Evolutionary conservation across 257 asterid genomes (phyloP).

Genomic region (Gynochthodes officinalis): DNA sequence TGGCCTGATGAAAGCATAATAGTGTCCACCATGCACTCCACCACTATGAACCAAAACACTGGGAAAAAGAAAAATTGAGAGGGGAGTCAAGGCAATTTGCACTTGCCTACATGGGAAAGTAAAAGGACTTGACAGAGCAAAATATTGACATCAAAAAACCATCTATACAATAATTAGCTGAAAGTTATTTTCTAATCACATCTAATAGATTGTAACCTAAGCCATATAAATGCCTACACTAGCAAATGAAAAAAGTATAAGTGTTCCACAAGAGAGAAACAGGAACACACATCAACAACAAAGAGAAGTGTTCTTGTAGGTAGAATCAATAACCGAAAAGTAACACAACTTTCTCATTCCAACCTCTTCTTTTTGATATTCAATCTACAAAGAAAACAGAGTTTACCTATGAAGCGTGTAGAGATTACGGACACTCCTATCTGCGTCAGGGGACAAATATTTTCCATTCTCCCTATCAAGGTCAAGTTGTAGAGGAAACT

Average conservation of each 20-base stretch:
- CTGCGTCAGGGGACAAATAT: slow-evolving; percentile 92
- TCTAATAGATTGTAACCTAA: neutral
- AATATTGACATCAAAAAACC: neutral
- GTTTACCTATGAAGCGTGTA: slow-evolving; percentile 88
- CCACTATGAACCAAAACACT: slow-evolving; percentile 99
- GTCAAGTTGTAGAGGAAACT: slow-evolving; percentile 94
- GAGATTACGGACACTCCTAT: slow-evolving; percentile 86
- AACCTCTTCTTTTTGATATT: neutral
- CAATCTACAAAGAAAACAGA: slow-evolving; percentile 11
- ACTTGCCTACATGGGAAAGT: neutral
- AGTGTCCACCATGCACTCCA: slow-evolving; percentile 98
- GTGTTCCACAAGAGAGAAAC: neutral
- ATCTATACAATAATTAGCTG: neutral
- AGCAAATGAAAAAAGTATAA: neutral
- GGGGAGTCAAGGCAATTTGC: neutral
- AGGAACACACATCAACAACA: neutral
- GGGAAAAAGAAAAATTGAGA: slow-evolving; percentile 19
- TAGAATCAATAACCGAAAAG: neutral
- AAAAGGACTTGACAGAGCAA: neutral
- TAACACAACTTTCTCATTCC: neutral
- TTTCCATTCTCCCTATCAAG: slow-evolving; percentile 89
- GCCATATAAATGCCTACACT: neutral
- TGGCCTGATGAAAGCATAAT: slow-evolving; percentile 97
- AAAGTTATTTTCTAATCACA: neutral
- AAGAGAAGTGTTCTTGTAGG: neutral